A percentile compares a stretch with the other conserved stretches of the same genome.
phyloP scores from a whole-genome alignment of 768 basidiomycete genomes.

The Candolleomyces efflorescens region DNA sequence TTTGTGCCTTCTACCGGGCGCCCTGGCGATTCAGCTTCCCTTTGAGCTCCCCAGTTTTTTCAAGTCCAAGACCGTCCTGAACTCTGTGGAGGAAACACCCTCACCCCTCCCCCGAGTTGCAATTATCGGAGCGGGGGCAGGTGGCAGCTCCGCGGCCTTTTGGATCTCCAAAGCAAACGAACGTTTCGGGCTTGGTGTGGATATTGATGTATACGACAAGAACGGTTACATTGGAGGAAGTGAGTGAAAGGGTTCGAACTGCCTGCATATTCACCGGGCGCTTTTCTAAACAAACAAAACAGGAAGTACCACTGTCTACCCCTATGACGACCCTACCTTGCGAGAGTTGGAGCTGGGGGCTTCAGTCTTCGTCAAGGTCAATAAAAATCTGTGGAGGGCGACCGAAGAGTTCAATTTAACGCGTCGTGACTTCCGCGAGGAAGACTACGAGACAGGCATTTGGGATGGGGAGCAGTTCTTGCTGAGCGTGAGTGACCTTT shows the following conservation, averaged over 20 bases:
- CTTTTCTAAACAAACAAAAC: neutral
- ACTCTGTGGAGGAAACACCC: constrained; percentile 4
- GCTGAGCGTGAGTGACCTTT: constrained; percentile 45
- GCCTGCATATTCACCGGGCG: neutral
- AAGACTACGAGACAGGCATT: constrained; percentile 56
- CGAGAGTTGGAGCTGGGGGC: constrained; percentile 80
- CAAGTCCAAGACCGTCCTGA: constrained; percentile 25
- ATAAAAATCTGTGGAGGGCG: constrained; percentile 71
- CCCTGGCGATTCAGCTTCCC: constrained; percentile 43
- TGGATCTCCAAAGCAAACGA: constrained; percentile 81
- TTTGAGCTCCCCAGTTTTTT: constrained; percentile 54
- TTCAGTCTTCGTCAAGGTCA: constrained; percentile 77
- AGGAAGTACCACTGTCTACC: constrained; percentile 80
- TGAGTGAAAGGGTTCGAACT: constrained; percentile 39
- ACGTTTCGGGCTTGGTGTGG: constrained; percentile 61
- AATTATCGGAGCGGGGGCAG: constrained; percentile 89
- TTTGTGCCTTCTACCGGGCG: constrained; percentile 27
- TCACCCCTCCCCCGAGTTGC: constrained; percentile 55
- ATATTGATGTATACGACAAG: constrained; percentile 83
- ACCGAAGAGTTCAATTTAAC: constrained; percentile 76
- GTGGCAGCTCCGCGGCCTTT: constrained; percentile 77
- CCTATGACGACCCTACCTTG: constrained; percentile 56
- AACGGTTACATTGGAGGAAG: constrained; percentile 77
- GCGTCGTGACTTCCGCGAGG: constrained; percentile 39
- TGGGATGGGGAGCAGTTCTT: constrained; percentile 83